Evolutionary conservation across 1,284 basidiomycete genomes (phyloP), one percentile per base, ranked within the genome.

Genomic region (Trametes hirsuta): DNA sequence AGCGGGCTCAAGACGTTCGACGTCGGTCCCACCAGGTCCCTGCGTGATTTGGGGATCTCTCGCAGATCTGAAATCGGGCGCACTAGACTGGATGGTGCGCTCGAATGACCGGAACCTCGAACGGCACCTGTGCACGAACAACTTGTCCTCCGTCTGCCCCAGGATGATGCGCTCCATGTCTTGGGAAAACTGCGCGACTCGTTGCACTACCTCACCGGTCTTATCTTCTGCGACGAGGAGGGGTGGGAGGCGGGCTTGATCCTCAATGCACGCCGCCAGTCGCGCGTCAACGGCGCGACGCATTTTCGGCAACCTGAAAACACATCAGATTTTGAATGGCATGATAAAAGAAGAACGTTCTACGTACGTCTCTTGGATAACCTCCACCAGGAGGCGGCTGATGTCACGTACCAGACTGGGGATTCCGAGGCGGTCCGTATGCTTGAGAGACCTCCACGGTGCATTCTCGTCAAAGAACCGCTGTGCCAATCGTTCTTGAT

Each of bases 301-400:
- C 2, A 88, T 71, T 9, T 67, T 65, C 2, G 85, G 84, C 24
- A 88, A 73, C 47, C 86, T 88, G 61, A 5, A 18, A 6, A 18
- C 30, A 35, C n/a, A 24, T 34, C 15, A 44, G 47, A 10, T 51
- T 2, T 18, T 21, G 9, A 12, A 34, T n/a, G 5, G 2, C 4
- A 6, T 1, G 37, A 18, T 9, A 11, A 25, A n/a, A 9, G 1
- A 10, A 30, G 5, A n/a, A 22, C 25, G 10, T 18, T 6, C 1
- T 5, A 76, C 84, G 47, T 65, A 88, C 87, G 79, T 79, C 10
- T 70, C 70, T 37, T 81, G 76, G 36, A 88, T 84, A 14, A 84
- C 74, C 0, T 67, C 61, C 18, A 85, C 77, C 18, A 89, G 74
- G 4, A 87, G 74, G 25, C 65, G 63, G 47, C 86, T 86, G 8